Base-by-base conservation (phyloP, 257 asterid genomes). In the Eucommia ulmoides region DNA sequence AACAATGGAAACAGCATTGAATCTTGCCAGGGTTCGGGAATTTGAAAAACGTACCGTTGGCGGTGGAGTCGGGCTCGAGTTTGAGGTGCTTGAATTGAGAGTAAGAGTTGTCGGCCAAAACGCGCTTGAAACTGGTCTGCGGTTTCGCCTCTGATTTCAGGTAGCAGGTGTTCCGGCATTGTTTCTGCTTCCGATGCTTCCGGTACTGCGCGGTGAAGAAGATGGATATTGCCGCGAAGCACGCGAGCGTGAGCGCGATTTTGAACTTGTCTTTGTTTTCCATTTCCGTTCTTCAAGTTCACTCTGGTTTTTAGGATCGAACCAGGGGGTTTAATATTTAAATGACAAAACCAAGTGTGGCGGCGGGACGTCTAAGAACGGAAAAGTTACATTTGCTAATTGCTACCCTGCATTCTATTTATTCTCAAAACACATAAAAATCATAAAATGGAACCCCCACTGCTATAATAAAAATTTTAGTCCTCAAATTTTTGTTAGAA, bases 41-140 rank as follows among this genome's bases (percentile, higher is more conserved):
- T n/a, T n/a, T n/a, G 38, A 29, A 48, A 1, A 55, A 20, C 23
- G 24, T 69, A 82, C 93, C 87, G 15, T 62, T 62, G 33, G 62
- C 20, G 24, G 62, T 19, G 24, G 71, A 15, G 21, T 54, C 48
- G 46, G 69, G 15, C 18, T 55, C 48, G 46, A 63, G 69, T 55
- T 71, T 78, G 53, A 89, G 76, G 61, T 89, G 98, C 53, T 76
- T 82, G 81, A 82, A 89, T 48, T 69, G 91, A 25, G 84, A 79
- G 59, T 80, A 85, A 1, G 96, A 85, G 44, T 85, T 89, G 33
- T 89, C 93, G 1, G 96, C 92, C 33, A 85, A 38, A 8, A 85
- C 76, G 23, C 84, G 80, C 65, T 76, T 89, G 80, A 85, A 89
- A 22, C 25, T 52, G 65, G 49, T 24, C 63, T 89, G 98, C 26